Evolutionary conservation across 129 eudicot genomes (phyloP).

Genomic region (Cynara cardunculus): DNA sequence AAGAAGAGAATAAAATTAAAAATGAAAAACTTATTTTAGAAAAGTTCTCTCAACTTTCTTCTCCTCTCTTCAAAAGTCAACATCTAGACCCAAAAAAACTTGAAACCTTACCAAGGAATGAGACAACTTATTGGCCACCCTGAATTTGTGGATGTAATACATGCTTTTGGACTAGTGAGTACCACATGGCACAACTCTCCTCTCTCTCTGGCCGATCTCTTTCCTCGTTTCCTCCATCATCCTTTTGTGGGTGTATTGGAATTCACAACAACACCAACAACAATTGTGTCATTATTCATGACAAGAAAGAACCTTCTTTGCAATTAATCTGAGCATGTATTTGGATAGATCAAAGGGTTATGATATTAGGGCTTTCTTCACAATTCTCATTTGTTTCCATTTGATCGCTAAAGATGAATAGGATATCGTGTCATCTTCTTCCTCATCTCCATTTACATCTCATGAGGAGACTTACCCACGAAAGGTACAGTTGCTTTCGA

Average conservation of each 20-base stretch:
- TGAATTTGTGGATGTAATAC: constrained; percentile 26
- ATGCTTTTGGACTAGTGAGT: constrained; percentile 23
- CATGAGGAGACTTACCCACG: constrained; percentile 4
- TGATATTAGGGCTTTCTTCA: constrained; percentile 3
- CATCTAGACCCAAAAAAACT: constrained; percentile 21
- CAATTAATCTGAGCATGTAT: constrained; percentile 3
- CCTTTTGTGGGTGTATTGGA: constrained; percentile 26
- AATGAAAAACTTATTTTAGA: background rate
- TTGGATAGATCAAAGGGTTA: constrained; percentile 9
- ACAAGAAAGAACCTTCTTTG: background rate
- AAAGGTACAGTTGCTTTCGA: constrained; percentile 4
- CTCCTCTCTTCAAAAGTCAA: constrained; percentile 20
- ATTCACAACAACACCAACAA: constrained; percentile 5
- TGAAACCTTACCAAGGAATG: constrained; percentile 20
- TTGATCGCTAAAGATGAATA: constrained; percentile 16
- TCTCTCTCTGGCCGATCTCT: constrained; percentile 18
- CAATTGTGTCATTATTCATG: constrained; percentile 9
- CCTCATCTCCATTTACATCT: constrained; percentile 13
- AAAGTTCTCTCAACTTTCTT: background rate
- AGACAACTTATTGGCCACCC: constrained; percentile 33
- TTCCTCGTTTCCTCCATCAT: constrained; percentile 31
- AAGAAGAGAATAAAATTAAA: background rate
- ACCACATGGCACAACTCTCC: constrained; percentile 29
- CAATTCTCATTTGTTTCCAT: background rate
- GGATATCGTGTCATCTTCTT: constrained; percentile 9